A percentile compares a stretch with the other conserved stretches of the same genome.
Evolutionary conservation across 2,329 filamentous ascomycete species (phyloP).

Genomic region (Graphilbum ipis-grandicollis): DNA sequence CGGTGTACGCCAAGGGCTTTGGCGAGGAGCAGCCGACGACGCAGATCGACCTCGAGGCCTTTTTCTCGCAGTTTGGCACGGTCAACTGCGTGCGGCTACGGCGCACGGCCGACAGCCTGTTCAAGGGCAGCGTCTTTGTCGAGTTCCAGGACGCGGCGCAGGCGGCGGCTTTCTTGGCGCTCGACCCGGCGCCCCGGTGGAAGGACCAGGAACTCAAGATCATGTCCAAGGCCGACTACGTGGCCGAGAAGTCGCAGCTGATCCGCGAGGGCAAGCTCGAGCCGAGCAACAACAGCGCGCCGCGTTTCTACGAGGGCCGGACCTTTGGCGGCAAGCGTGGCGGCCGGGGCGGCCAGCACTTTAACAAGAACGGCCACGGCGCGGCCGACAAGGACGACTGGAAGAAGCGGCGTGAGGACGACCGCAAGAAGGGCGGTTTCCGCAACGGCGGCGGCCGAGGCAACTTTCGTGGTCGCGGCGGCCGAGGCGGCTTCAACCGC

Average conservation of each 20-base stretch:
- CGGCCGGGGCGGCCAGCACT: conserved; percentile 18
- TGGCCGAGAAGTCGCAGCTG: conserved; percentile 55
- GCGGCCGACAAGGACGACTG: conserved; percentile 34
- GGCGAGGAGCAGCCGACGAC: conserved; percentile 67
- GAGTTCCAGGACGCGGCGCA: conserved; percentile 72
- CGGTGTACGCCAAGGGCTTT: conserved; percentile 89
- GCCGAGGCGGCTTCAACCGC: conserved; percentile 16
- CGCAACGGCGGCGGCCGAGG: conserved; percentile 24
- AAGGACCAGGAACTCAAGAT: conserved; percentile 63
- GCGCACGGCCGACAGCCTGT: conserved; percentile 50
- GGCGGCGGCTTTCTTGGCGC: conserved; percentile 60
- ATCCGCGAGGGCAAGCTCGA: conserved; percentile 55
- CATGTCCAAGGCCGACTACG: conserved; percentile 80
- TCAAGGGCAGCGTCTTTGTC: conserved; percentile 95
- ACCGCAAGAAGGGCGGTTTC: conserved; percentile 44
- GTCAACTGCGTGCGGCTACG: conserved; percentile 76
- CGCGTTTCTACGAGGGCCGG: conserved; percentile 30
- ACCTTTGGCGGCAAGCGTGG: conserved; percentile 20
- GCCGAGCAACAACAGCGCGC: conserved; percentile 29
- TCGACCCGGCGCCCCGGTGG: conserved; percentile 71
- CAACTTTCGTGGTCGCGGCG: conserved; percentile 18
- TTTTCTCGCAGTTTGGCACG: conserved; percentile 62
- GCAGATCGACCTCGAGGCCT: conserved; percentile 86
- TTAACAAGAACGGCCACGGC: conserved; percentile 19
- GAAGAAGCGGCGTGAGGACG: conserved; percentile 45